Percentiles rank a stretch among this genome's conserved stretches.
phyloP scores from a whole-genome alignment of 2,329 filamentous ascomycete genomes.

The Bipolaris cookei region DNA sequence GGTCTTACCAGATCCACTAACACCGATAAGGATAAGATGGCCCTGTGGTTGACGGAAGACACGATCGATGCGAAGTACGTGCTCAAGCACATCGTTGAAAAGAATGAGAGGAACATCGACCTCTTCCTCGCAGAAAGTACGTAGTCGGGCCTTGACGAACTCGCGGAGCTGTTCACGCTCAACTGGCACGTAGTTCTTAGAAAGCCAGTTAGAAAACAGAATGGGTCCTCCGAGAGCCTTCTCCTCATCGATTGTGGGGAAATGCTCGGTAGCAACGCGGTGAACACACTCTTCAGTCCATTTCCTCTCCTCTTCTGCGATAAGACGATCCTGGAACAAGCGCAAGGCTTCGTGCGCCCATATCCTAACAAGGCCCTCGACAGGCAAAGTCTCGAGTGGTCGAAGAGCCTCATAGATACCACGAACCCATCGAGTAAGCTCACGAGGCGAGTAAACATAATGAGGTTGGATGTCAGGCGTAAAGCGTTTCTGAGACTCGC shows the following conservation, averaged over 20 bases:
- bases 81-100: slow-evolving; percentile 99
- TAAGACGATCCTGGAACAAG: slow-evolving; percentile 95
- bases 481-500: slow-evolving; percentile 92
- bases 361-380: slow-evolving; percentile 93
- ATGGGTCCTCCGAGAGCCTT: slow-evolving; percentile 92
- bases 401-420: slow-evolving; percentile 97
- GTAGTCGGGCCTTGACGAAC: slow-evolving; percentile 95
- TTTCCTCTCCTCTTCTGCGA: slow-evolving; percentile 88
- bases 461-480: slow-evolving; percentile 97
- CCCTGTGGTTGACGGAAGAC: slow-evolving; percentile 98
- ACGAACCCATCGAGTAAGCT: slow-evolving; percentile 95
- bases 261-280: slow-evolving; percentile 85
- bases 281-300: slow-evolving; percentile 93
- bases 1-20: slow-evolving; percentile 98
- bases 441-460: slow-evolving; percentile 98
- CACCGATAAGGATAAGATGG: slow-evolving; percentile 96
- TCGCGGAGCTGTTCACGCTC: slow-evolving; percentile 93
- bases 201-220: slow-evolving; percentile 98
- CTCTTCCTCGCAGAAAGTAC: slow-evolving; percentile 99
- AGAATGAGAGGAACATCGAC: slow-evolving; percentile 97
- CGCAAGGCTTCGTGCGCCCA: slow-evolving; percentile 98
- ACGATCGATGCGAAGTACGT: slow-evolving; percentile 96
- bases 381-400: slow-evolving; percentile 82
- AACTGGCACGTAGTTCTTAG: slow-evolving; percentile 97
- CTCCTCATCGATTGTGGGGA: slow-evolving; percentile 92